These are phyloP conservation scores for Nicotiana tabacum DNA, from an alignment of 257 asterid genomes.

Conservation along the genomic window DNA sequence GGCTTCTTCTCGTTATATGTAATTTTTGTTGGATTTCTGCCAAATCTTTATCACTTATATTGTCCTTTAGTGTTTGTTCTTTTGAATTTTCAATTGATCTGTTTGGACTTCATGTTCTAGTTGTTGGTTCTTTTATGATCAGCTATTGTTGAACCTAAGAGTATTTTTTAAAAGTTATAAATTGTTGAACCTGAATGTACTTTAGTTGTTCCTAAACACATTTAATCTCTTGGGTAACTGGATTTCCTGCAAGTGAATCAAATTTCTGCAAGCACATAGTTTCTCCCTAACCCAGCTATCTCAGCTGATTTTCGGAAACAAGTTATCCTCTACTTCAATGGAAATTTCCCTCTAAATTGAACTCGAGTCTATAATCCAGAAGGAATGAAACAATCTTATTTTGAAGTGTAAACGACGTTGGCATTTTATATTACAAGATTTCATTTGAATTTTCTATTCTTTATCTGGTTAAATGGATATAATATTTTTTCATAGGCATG, in stretches of 20 bases:
- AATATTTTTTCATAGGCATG: background rate
- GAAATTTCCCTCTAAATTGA: background rate
- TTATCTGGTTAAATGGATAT: background rate
- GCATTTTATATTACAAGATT: background rate
- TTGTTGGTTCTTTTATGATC: background rate
- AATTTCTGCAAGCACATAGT: background rate
- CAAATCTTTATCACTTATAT: background rate
- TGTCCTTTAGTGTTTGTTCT: background rate
- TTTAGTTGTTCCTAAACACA: background rate
- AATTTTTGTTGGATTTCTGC: background rate
- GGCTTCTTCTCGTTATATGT: background rate
- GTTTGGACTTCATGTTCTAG: background rate
- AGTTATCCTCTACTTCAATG: background rate
- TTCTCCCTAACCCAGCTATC: background rate
- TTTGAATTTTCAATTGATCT: slow-evolving; percentile 2
- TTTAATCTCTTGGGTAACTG: background rate
- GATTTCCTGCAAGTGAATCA: background rate
- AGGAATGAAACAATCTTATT: background rate
- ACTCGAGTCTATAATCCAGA: background rate
- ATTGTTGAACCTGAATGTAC: background rate
- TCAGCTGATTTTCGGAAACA: background rate
- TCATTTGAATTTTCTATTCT: background rate
- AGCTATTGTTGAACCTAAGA: background rate
- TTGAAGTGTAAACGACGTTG: background rate
- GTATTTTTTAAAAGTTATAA: background rate